Evolutionary conservation across 2,329 filamentous ascomycete species (phyloP).

Genomic region (Xylaria sp.): DNA sequence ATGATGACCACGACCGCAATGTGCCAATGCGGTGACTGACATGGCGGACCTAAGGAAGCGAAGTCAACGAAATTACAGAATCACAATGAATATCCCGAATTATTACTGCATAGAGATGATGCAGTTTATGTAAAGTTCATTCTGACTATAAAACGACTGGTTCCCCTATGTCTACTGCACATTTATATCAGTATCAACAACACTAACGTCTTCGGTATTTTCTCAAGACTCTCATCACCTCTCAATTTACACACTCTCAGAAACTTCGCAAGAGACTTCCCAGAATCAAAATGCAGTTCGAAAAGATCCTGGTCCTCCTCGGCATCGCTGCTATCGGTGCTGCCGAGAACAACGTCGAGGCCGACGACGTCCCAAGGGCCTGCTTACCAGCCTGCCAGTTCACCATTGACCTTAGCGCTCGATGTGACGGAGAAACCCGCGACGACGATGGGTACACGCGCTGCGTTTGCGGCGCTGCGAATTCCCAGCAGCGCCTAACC

Average conservation of each 20-base stretch:
- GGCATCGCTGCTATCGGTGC: constrained; percentile 27
- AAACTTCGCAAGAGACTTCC: background rate
- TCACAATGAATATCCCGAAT: too few species aligned
- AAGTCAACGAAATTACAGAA: background rate
- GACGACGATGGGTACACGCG: constrained; percentile 34
- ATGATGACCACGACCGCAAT: constrained; percentile 24
- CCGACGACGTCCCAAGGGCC: constrained; percentile 33
- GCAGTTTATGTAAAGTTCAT: background rate
- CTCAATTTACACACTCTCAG: background rate
- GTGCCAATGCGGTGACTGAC: constrained; percentile 22
- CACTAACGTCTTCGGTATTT: background rate
- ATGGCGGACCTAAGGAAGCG: background rate
- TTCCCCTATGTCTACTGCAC: background rate
- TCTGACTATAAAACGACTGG: constrained; percentile 14
- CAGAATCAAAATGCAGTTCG: constrained; percentile 28
- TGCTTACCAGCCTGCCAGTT: constrained; percentile 38
- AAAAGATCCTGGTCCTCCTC: constrained; percentile 20
- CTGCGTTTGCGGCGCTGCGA: constrained; percentile 35
- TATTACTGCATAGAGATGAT: background rate
- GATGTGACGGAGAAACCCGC: constrained; percentile 34
- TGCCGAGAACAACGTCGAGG: constrained; percentile 39
- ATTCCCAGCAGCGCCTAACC: constrained; percentile 30
- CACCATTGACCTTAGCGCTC: constrained; percentile 38
- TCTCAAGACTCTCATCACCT: constrained; percentile 1
- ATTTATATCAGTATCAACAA: background rate